Conservation (phyloP, 2,329 filamentous ascomycete genomes). For the Calonectria pseudoreteaudii region DNA sequence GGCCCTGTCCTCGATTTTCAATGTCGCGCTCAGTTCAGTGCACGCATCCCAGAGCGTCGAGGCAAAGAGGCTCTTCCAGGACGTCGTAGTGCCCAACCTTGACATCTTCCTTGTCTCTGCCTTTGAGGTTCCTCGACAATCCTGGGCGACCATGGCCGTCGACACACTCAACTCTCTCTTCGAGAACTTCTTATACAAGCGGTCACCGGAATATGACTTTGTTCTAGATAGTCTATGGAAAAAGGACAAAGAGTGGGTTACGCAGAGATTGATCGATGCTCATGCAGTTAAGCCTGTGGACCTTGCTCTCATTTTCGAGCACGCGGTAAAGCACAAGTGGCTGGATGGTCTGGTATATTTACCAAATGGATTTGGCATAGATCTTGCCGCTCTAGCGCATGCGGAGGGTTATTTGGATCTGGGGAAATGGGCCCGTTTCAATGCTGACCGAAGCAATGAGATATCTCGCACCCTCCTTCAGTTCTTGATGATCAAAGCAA, state of each 20-base stretch:
- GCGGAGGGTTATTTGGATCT: conserved; percentile 84
- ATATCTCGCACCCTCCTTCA: conserved; percentile 80
- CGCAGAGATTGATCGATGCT: conserved; percentile 81
- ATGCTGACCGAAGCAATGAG: conserved; percentile 73
- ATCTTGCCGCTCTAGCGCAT: conserved; percentile 88
- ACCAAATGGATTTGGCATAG: conserved; percentile 86
- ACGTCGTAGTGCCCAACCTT: conserved; percentile 78
- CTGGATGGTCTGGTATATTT: conserved; percentile 83
- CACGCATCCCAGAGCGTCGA: conserved; percentile 72
- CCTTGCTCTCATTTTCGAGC: conserved; percentile 60
- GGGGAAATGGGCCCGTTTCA: conserved; percentile 81
- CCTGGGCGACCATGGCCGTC: conserved; percentile 79
- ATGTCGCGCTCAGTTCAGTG: conserved; percentile 71
- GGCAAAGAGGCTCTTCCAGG: conserved; percentile 74
- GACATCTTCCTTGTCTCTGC: conserved; percentile 84
- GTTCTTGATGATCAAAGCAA: conserved; percentile 87
- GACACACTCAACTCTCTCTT: conserved; percentile 84
- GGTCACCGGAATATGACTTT: conserved; percentile 83
- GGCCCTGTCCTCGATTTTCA: conserved; percentile 78
- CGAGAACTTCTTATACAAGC: conserved; percentile 84
- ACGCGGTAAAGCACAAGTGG: conserved; percentile 86
- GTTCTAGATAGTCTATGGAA: conserved; percentile 93
- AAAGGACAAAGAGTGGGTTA: conserved; percentile 89
- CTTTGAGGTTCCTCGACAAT: conserved; percentile 77
- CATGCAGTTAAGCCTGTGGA: conserved; percentile 78